These are phyloP conservation scores for Coprinopsis cinerea DNA, from an alignment of 768 basidiomycete genomes.

Conservation along the genomic window DNA sequence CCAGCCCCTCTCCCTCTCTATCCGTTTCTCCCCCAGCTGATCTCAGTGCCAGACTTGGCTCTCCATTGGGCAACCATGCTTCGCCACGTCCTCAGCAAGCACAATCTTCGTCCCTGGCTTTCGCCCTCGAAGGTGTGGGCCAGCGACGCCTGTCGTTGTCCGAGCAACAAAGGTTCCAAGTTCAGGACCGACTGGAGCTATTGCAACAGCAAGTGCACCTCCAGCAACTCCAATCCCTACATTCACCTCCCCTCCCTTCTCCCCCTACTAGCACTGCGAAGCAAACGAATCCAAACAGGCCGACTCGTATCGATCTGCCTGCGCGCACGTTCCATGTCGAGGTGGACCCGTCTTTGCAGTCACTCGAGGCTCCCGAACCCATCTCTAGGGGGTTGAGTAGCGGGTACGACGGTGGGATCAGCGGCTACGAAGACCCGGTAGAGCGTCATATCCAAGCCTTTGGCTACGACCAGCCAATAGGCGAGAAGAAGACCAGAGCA, in stretches of 20 bases:
- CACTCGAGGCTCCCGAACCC: constrained; percentile 5
- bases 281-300: constrained; percentile 4
- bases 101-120: too few species aligned
- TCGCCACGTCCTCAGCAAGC: too few species aligned
- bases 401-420: background rate
- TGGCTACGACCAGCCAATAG: background rate
- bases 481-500: too few species aligned
- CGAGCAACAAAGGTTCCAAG: constrained; percentile 1
- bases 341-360: constrained; percentile 7
- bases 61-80: too few species aligned
- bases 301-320: constrained; percentile 5
- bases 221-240: background rate
- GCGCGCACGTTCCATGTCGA: constrained; percentile 8
- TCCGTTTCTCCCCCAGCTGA: too few species aligned
- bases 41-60: too few species aligned
- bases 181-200: background rate
- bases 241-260: background rate
- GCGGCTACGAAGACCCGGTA: background rate
- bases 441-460: background rate
- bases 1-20: too few species aligned
- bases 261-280: background rate
- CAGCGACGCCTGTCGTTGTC: background rate
- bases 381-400: constrained; percentile 4
- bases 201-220: background rate
- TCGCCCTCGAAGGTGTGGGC: too few species aligned